Conservation (phyloP, 345 rosid genomes). For the Rhodomyrtus tomentosa region DNA sequence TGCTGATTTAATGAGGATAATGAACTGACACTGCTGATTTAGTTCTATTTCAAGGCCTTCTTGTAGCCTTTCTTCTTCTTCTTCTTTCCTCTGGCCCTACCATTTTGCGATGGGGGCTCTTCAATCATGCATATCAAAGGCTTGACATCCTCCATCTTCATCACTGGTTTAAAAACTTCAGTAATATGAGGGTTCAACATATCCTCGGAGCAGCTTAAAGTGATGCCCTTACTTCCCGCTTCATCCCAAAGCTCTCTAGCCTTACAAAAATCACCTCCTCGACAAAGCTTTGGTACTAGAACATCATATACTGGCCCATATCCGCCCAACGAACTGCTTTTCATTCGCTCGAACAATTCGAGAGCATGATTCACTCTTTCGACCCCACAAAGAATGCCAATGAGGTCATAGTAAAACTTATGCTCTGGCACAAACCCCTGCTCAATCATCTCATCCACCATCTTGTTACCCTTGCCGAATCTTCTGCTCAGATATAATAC, state of each 20-base stretch:
- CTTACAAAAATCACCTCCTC: constrained; percentile 60
- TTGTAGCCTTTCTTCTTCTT: neutral
- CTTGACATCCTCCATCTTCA: constrained; percentile 29
- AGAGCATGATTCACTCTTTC: constrained; percentile 60
- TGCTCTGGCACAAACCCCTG: constrained; percentile 41
- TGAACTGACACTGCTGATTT: neutral
- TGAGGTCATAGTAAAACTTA: constrained; percentile 59
- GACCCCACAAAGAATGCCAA: constrained; percentile 77
- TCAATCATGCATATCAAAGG: constrained; percentile 14
- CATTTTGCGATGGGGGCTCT: constrained; percentile 11
- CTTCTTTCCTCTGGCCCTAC: neutral
- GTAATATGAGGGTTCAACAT: constrained; percentile 48
- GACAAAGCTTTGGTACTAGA: constrained; percentile 68
- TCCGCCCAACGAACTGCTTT: constrained; percentile 41
- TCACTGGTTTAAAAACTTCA: constrained; percentile 44
- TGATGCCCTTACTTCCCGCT: constrained; percentile 31
- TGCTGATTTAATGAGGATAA: too few relatives aligned
- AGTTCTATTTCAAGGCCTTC: neutral
- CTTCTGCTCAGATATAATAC: constrained; percentile 69
- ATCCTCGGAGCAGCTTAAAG: constrained; percentile 30
- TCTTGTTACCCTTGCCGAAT: constrained; percentile 68
- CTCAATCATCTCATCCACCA: constrained; percentile 68
- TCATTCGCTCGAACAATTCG: constrained; percentile 63
- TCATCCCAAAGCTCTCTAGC: constrained; percentile 78
- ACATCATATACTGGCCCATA: constrained; percentile 65